Evolutionary conservation across 179 eudicot genomes (phyloP), one percentile per base, ranked within the genome.

Genomic region (Patellifolia procumbens): DNA sequence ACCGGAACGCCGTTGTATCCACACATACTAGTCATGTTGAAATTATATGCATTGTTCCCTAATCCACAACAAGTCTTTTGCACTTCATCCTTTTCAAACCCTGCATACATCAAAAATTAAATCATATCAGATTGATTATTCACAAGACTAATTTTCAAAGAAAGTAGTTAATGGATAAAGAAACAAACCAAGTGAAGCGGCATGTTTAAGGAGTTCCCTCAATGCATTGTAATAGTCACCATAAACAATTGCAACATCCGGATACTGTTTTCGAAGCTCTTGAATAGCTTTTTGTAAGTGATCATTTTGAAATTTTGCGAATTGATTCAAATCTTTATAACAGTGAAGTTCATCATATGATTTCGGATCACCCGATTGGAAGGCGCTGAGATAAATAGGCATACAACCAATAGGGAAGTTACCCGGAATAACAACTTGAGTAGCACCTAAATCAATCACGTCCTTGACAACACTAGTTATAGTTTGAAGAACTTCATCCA

Each of bases 221-320:
- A 70, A 49, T 1, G 80, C 80, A 3, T 49, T 22, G 74, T 53
- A 82, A 49, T 70, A 79, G 28, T 82, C 82, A 12, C 43, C 58
- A 72, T 77, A 77, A 0, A 61, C 75, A 34, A 77, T 46, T 10
- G 52, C 62, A 46, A 70, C 75, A 0, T 49, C 51, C 16, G 80
- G 76, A 56, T 77, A 34, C 20, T 77, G 70, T 53, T 9, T 32
- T 26, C 32, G 79, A 42, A 76, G 79, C 19, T 76, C 34, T 8
- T 11, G 8, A 3, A 76, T 43, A 56, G 31, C 60, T 56, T 55
- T 24, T 68, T 68, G 66, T 13, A 76, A 49, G 6, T 17, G 37
- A 32, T 29, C 46, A 8, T 76, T 76, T 37, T 76, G 79, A 3
- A 43, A 76, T 2, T 10, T 68, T 1, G 74, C 68, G 5, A 68